A percentile compares a stretch with the other conserved stretches of the same genome.
These are phyloP conservation scores for Discostella stelligeroides DNA, from an alignment of 108 stramenopile species.

Conservation along the genomic window DNA sequence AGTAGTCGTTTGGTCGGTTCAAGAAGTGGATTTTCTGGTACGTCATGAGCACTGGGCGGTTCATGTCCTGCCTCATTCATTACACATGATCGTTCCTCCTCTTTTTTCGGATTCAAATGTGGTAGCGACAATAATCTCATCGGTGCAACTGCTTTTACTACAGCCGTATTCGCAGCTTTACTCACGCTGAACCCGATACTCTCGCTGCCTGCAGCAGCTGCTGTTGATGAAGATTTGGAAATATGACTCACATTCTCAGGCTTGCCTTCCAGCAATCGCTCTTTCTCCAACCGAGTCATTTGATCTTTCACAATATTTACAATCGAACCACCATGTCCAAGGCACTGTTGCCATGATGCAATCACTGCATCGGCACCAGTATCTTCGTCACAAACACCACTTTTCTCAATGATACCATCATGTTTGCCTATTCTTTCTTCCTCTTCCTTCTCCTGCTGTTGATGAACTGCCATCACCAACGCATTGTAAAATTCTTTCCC, in stretches of 20 bases:
- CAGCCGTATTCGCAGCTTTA: neutral
- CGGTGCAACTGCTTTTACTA: neutral
- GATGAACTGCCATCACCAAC: neutral
- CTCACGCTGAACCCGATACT: neutral
- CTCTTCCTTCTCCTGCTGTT: neutral
- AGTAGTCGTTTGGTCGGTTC: constrained; percentile 8
- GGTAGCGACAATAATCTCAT: constrained; percentile 11
- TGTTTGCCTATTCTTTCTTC: no score
- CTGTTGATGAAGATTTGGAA: neutral
- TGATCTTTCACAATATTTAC: constrained; percentile 15
- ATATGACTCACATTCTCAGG: neutral
- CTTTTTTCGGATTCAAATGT: neutral
- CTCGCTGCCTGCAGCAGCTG: neutral
- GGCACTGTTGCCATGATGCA: constrained; percentile 7
- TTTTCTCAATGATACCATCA: no score
- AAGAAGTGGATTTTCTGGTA: neutral
- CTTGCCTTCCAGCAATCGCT: neutral
- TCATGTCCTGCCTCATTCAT: neutral
- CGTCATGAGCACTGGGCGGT: neutral
- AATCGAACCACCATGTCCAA: constrained; percentile 12
- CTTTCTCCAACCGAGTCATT: constrained; percentile 12
- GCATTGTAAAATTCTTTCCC: constrained; percentile 16
- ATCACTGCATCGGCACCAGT: constrained; percentile 17
- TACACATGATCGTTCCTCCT: neutral
- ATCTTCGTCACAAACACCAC: neutral